phyloP scores from a whole-genome alignment of 805 yeast genomes.

The Ogataea minuta region DNA sequence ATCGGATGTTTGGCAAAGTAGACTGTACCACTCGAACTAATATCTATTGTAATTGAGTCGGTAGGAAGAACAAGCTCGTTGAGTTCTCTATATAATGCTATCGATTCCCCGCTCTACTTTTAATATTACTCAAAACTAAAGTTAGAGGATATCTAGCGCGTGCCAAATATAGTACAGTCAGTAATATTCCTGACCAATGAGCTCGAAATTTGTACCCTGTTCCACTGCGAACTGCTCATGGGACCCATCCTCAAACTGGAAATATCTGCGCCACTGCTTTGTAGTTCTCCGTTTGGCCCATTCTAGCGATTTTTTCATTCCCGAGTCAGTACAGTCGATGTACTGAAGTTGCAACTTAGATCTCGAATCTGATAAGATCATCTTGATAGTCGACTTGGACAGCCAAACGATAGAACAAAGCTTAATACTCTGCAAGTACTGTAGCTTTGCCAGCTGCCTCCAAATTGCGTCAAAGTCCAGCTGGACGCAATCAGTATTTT shows the following conservation, averaged over 20 bases:
- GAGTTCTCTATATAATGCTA: too few relatives aligned
- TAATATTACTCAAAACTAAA: slow-evolving; percentile 1
- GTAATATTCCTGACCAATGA: slow-evolving; percentile 20
- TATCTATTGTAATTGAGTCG: too few relatives aligned
- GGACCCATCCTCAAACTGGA: slow-evolving; percentile 10
- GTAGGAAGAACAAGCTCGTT: too few relatives aligned
- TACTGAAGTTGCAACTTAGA: slow-evolving; percentile 16
- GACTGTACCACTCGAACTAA: too few relatives aligned
- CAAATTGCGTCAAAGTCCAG: slow-evolving; percentile 48
- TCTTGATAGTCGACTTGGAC: slow-evolving; percentile 28
- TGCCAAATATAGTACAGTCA: neutral
- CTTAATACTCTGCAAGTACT: slow-evolving; percentile 24
- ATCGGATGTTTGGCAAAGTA: too few relatives aligned
- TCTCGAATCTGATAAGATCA: slow-evolving; percentile 19
- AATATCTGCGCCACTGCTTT: slow-evolving; percentile 27
- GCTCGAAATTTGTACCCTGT: slow-evolving; percentile 8
- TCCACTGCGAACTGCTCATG: slow-evolving; percentile 1
- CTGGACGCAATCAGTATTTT: slow-evolving; percentile 34
- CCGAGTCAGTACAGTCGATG: slow-evolving; percentile 46
- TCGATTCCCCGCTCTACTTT: neutral
- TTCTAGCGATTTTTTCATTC: slow-evolving; percentile 45
- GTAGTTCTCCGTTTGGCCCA: slow-evolving; percentile 40
- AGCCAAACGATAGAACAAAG: slow-evolving; percentile 36
- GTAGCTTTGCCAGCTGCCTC: slow-evolving; percentile 17
- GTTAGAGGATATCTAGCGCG: neutral